Evolutionary conservation across 2,329 filamentous ascomycete genomes (phyloP), one percentile per base, ranked within the genome.

Genomic region (Fusarium sublunatum): DNA sequence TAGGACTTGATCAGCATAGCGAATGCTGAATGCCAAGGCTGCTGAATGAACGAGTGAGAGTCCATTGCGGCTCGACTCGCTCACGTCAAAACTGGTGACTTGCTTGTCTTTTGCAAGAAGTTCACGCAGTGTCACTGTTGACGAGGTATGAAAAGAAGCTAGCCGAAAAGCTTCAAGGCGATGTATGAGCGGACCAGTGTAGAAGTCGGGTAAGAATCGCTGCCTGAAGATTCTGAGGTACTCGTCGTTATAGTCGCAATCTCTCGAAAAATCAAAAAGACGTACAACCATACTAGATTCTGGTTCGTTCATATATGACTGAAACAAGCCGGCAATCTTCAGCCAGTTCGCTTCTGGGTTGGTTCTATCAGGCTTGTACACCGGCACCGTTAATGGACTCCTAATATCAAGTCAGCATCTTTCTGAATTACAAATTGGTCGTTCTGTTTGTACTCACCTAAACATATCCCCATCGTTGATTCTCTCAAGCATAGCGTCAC

Each of bases 1-100:
- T 2, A 69, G 3, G 1, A 55, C 8, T 1, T 64, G 52, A 7
- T 72, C 63, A 0, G 70, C 54, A 28, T 60, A 67, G 1, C 66
- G 57, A 2, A 64, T 66, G 1, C 70, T 32, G 7, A 73, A 9
- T 0, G 57, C 58, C 10, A 73, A 10, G 1, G 70, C 72, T 1
- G 22, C 47, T 0, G 72, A 73, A 12, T 74, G 72, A 3, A 74
- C 9, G 0, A 74, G 46, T 0, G 71, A 74, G 2, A 72, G 0
- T 0, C 53, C 47, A 2, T 65, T 55, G 1, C 25, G 28, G 0
- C 19, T 72, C 6, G 72, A 73, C 0, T 50, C 22, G 0, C 9
- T 7, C 1, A 73, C 62, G 0, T 69, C 62, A 1, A 43, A 43
- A 0, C 29, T 7, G 0, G 53, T 46, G 0, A 69, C 4, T 0